Base-by-base conservation (phyloP, 345 rosid genomes). In the Alliaria petiolata region DNA sequence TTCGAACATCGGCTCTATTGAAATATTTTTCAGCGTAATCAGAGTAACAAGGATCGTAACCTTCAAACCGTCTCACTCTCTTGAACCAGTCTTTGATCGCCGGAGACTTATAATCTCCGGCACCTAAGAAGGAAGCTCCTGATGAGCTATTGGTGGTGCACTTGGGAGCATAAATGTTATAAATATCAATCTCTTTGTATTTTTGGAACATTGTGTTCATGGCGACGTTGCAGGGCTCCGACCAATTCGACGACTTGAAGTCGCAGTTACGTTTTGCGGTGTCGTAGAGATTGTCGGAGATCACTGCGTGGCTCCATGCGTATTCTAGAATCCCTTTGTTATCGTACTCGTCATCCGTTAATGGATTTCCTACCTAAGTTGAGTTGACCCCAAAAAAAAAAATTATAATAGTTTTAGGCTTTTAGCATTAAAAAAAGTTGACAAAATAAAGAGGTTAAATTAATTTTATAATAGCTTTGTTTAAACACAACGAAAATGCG, bases 231-330 rank as follows among this genome's bases (percentile, higher is more conserved):
- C 87, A 87, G 0, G 75, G 63, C 2, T 38, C 46, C 9, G 89
- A 80, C 89, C 86, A 83, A 39, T 68, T 14, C 1, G 61, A 30
- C 46, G 52, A 50, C 26, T 66, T 82, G 81, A 87, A 87, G 72
- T 85, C 83, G 16, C 92, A 87, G 0, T 11, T 83, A 57, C 62
- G 65, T 50, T 81, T 79, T 49, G 78, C 76, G 20, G 75, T 64
- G 28, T 74, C 42, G 62, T 82, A 82, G 8, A 70, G 71, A 58
- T 60, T 57, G 64, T 85, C 89, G 0, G 92, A 70, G 65, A 87
- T 78, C 30, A 87, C 84, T 28, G 85, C 78, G 51, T 85, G 89
- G 76, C 88, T 87, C 92, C 92, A 87, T 17, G 89, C 86, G 45
- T 82, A 87, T 28, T 85, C 92, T 25, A 87, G 59, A 15, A 87